Percentiles rank a stretch among this genome's conserved stretches.
Evolutionary conservation across 768 basidiomycete genomes (phyloP).

Genomic region (Boletus barrowsii): DNA sequence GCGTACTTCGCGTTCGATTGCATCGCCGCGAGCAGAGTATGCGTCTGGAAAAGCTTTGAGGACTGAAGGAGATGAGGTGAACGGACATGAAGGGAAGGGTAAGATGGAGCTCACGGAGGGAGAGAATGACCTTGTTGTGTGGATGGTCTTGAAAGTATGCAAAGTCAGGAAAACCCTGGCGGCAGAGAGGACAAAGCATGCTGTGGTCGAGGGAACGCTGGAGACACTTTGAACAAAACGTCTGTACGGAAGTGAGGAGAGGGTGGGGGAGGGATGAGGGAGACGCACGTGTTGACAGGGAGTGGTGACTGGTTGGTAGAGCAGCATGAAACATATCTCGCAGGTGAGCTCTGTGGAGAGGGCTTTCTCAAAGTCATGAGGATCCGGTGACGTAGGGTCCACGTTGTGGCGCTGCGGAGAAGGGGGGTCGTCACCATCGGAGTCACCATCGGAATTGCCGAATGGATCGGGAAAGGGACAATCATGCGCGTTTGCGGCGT

Average conservation of each 20-base stretch:
- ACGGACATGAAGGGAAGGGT: conserved; percentile 7
- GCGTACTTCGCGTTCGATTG: conserved; percentile 73
- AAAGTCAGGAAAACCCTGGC: conserved; percentile 70
- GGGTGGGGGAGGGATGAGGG: conserved; percentile 2
- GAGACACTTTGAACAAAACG: conserved; percentile 87
- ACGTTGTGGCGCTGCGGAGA: conserved; percentile 28
- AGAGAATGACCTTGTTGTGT: conserved; percentile 65
- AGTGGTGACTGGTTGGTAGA: conserved; percentile 86
- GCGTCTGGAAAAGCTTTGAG: conserved; percentile 63
- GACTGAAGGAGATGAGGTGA: conserved; percentile 39
- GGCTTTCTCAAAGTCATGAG: conserved; percentile 53
- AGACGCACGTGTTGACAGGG: conserved; percentile 88
- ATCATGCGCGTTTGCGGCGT: conserved; percentile 12
- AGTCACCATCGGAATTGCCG: conserved; percentile 30
- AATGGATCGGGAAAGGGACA: conserved; percentile 21
- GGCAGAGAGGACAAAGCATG: conserved; percentile 79
- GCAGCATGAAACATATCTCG: conserved; percentile 84
- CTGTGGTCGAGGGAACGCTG: conserved; percentile 89
- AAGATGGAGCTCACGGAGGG: conserved; percentile 52
- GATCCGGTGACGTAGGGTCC: conserved; percentile 28
- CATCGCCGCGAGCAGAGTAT: conserved; percentile 61
- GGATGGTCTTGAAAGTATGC: conserved; percentile 81
- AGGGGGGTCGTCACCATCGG: conserved; percentile 23
- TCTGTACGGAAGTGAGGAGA: conserved; percentile 43
- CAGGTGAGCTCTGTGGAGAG: conserved; percentile 73